phyloP scores from a whole-genome alignment of 805 yeast genomes.

The Candida dajiaensis region DNA sequence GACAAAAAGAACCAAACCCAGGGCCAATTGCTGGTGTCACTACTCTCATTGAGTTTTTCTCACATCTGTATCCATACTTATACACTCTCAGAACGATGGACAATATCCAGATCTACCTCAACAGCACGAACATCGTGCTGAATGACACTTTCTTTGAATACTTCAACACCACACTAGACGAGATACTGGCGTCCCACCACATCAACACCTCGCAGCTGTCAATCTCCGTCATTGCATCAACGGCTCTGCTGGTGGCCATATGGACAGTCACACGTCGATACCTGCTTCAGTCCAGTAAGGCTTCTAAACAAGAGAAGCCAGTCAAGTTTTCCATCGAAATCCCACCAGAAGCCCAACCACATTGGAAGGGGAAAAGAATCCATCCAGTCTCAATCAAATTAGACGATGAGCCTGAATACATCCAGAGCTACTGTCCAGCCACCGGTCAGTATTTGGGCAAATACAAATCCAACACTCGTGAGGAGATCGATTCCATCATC shows the following conservation, averaged over 20 bases:
- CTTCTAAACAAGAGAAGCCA: slow-evolving; percentile 19
- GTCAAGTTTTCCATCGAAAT: slow-evolving; percentile 46
- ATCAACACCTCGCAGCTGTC: slow-evolving; percentile 13
- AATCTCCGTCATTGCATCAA: slow-evolving; percentile 13
- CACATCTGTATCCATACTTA: background rate
- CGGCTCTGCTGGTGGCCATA: slow-evolving; percentile 6
- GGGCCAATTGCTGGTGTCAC: background rate
- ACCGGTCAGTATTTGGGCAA: slow-evolving; percentile 86
- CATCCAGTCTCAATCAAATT: slow-evolving; percentile 55
- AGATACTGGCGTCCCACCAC: slow-evolving; percentile 9
- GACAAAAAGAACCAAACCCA: background rate
- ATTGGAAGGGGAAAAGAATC: slow-evolving; percentile 86
- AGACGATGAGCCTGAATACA: slow-evolving; percentile 56
- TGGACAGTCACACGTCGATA: slow-evolving; percentile 14
- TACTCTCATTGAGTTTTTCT: background rate
- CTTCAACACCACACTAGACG: slow-evolving; percentile 18
- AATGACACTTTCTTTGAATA: slow-evolving; percentile 20
- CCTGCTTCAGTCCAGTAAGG: slow-evolving; percentile 1
- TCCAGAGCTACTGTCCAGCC: slow-evolving; percentile 92
- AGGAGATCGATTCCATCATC: slow-evolving; percentile 67
- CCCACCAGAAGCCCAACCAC: slow-evolving; percentile 77
- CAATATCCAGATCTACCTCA: slow-evolving; percentile 12
- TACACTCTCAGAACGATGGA: background rate
- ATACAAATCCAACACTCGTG: slow-evolving; percentile 53
- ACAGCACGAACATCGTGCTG: slow-evolving; percentile 16